These are phyloP conservation scores for Fusarium sp. DNA, from an alignment of 2,329 filamentous ascomycete genomes.

Conservation along the genomic window DNA sequence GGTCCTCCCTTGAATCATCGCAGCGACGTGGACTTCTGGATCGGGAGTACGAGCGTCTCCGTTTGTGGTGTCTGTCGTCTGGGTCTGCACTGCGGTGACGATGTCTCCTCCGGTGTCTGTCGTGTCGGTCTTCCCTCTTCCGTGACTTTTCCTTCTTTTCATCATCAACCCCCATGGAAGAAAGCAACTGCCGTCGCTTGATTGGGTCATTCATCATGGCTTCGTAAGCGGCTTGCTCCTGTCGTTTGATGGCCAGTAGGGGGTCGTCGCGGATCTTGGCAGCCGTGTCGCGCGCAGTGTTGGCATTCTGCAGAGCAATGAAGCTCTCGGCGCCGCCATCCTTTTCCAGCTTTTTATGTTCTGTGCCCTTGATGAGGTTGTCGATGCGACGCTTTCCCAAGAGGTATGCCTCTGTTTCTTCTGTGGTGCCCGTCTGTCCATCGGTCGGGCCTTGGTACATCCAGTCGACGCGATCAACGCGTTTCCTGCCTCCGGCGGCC, in stretches of 20 bases:
- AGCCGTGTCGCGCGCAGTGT: conserved; percentile 81
- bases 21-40: conserved; percentile 56
- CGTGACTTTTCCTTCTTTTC: conserved; percentile 55
- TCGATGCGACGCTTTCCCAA: conserved; percentile 94
- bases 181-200: conserved; percentile 74
- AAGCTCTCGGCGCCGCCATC: conserved; percentile 69
- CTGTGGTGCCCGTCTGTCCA: conserved; percentile 78
- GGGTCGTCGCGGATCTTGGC: conserved; percentile 92
- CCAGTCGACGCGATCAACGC: conserved; percentile 90
- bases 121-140: conserved; percentile 48
- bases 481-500: conserved; percentile 83
- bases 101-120: conserved; percentile 57
- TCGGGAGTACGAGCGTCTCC: conserved; percentile 59
- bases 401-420: conserved; percentile 94
- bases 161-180: conserved; percentile 68
- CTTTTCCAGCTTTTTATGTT: conserved; percentile 84
- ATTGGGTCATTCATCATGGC: conserved; percentile 82
- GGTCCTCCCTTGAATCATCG: conserved; percentile 47
- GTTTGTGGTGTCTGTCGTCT: conserved; percentile 53
- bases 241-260: conserved; percentile 89
- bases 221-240: conserved; percentile 85
- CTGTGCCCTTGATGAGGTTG: conserved; percentile 79
- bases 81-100: conserved; percentile 56
- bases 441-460: conserved; percentile 93
- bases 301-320: conserved; percentile 74